Evolutionary conservation across 441 rosid genomes (phyloP).

Genomic region (Brassica balearica): DNA sequence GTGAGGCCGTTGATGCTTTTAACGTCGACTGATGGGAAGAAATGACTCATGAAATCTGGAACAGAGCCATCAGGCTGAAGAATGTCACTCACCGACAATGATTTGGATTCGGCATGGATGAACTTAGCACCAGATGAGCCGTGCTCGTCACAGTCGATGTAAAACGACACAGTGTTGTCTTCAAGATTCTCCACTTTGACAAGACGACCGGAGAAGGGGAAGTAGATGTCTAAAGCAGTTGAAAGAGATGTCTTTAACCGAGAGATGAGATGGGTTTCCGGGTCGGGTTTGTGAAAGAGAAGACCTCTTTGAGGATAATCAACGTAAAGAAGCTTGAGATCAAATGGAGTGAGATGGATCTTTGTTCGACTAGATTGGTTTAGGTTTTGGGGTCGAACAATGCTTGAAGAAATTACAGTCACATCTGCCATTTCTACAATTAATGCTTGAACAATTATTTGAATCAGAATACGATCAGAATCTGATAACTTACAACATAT

Average conservation of each 20-base stretch:
- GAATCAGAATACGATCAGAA: not conserved
- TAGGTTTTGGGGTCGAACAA: not conserved
- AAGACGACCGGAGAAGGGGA: constrained; percentile 3
- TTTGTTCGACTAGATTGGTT: not conserved
- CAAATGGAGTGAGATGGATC: not conserved
- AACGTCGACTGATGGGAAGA: not conserved
- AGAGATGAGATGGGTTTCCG: constrained; percentile 6
- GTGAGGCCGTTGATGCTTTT: not conserved
- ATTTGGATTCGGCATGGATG: constrained; percentile 4
- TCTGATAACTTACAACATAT: constrained; percentile 1
- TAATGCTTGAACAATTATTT: not conserved
- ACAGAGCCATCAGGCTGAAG: not conserved
- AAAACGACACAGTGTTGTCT: not conserved
- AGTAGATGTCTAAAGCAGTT: not conserved
- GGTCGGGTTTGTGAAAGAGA: constrained; percentile 5
- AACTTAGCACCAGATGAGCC: not conserved
- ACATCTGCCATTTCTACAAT: constrained; percentile 3
- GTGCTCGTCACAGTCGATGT: not conserved
- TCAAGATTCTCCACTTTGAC: not conserved
- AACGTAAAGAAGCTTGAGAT: not conserved
- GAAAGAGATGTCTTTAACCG: constrained; percentile 2
- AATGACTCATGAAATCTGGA: constrained; percentile 2
- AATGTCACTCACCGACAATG: not conserved
- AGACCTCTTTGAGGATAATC: constrained; percentile 6
- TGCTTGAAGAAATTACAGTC: constrained; percentile 3